Base-by-base conservation (phyloP, 2,329 filamentous ascomycete genomes). In the Fusarium longipes region DNA sequence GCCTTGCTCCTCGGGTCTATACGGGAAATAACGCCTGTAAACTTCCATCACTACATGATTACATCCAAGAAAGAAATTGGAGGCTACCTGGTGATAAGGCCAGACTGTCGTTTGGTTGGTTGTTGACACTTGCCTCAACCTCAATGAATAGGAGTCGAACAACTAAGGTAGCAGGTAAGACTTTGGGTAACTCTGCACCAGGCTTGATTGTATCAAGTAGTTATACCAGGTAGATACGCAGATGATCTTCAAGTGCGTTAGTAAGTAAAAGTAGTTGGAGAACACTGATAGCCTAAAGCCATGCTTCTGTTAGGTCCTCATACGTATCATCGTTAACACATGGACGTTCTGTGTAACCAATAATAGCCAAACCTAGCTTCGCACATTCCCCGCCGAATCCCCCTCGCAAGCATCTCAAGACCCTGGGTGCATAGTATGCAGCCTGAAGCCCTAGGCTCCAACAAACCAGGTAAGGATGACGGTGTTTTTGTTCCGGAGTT, bases 371-470 rank as follows among this genome's bases (percentile, higher is more conserved):
- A 39, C 44, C 24, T 38, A 51, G 43, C 51, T 39, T 57, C 33
- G 15, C n/a, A 33, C 51, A 58, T 63, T 15, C 47, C 38, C 50
- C 52, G 49, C 35, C 25, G 25, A 54, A 42, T 40, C 36, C n/a
- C 32, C 39, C 43, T 56, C 38, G 27, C 12, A 32, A 43, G 49
- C 49, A 39, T 44, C 45, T 29, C 14, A 30, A 42, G 53, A 65
- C 48, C 64, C 44, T 67, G 54, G 29, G 38, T 57, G 50, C 51
- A 67, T 66, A 15, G 48, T 49, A 42, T 42, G 32, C 45, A 53
- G 35, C 20, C 18, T 9, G 38, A 38, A 33, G 33, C 35, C 48
- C 17, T 15, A 22, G 42, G 33, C 15, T 47, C 42, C 32, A 44
- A 27, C 33, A 42, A 30, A 43, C 44, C 38, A 56, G 39, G 36